Base-by-base conservation (phyloP, 2,329 filamentous ascomycete genomes). In the Apiospora phragmitis region DNA sequence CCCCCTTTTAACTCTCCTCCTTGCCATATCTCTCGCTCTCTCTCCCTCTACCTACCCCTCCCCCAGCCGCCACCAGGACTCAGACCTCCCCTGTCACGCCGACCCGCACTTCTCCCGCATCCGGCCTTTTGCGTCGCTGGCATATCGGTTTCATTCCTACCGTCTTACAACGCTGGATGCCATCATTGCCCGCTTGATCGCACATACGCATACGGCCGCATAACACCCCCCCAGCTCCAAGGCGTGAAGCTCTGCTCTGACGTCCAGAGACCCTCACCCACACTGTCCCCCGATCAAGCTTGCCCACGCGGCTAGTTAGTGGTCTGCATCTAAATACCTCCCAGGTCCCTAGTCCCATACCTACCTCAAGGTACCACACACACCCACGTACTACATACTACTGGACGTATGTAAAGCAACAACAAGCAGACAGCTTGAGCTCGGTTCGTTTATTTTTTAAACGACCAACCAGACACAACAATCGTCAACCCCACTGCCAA, bases 351-450 rank as follows among this genome's bases (percentile, higher is more conserved):
- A 62, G 55, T 62, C 55, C 29, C 29, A 47, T 67, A 68, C 68
- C 71, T 72, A 69, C 59, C 55, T 62, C 70, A 69, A 72, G 71
- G 72, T 74, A 73, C 73, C 72, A 71, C 65, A 59, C 59, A 41
- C n/a, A 72, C 42, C 70, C 51, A 59, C 51, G 51, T 59, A 35
- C 51, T 35, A 35, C 51, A 59, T 21, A 35, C 32, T 62, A 62
- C 55, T 59, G 29, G 51, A 59, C 51, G 32, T 38, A 62, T 32
- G 55, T 38, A 62, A 62, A 62, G 38, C 55, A 62, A 62, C 32
- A n/a, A n/a, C 18, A 21, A 32, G 29, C 29, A 62, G 55, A 62
- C 55, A 38, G 55, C 55, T 62, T 62, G 55, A 62, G 55, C 55
- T 62, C 32, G 55, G 55, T 62, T 62, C 55, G 55, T 62, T 62